phyloP scores from a whole-genome alignment of 768 basidiomycete species.

The Tylopilus vinaceipallidus region DNA sequence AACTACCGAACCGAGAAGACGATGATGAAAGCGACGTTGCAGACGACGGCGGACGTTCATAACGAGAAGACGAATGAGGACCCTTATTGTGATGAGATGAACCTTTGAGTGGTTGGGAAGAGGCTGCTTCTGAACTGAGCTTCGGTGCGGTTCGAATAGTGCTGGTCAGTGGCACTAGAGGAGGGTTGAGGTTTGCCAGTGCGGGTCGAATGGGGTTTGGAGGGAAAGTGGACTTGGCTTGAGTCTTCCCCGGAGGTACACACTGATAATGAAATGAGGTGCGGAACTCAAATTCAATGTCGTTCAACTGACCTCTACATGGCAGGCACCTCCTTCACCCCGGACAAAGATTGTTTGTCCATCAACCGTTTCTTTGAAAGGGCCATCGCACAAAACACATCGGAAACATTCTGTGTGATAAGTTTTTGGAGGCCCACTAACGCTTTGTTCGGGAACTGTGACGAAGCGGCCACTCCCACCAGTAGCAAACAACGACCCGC shows the following conservation, averaged over 20 bases:
- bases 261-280: slow-evolving; percentile 34
- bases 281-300: neutral
- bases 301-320: slow-evolving; percentile 47
- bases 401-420: slow-evolving; percentile 79
- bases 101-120: slow-evolving; percentile 12
- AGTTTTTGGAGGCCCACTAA: slow-evolving; percentile 45
- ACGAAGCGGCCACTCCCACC: slow-evolving; percentile 64
- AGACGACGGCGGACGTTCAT: slow-evolving; percentile 23
- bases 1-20: slow-evolving; percentile 35
- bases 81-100: slow-evolving; percentile 11
- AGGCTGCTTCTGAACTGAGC: neutral
- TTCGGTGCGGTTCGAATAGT: slow-evolving; percentile 13
- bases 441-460: slow-evolving; percentile 56
- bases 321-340: slow-evolving; percentile 62
- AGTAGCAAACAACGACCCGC: slow-evolving; percentile 52
- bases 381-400: slow-evolving; percentile 61
- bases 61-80: slow-evolving; percentile 31
- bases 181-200: slow-evolving; percentile 12
- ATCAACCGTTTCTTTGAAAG: slow-evolving; percentile 58
- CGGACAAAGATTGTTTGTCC: slow-evolving; percentile 74
- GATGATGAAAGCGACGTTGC: slow-evolving; percentile 15
- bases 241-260: slow-evolving; percentile 38
- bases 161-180: slow-evolving; percentile 21
- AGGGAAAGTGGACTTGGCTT: slow-evolving; percentile 11
- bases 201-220: slow-evolving; percentile 12